phyloP scores from a whole-genome alignment of 1,139 yeast genomes.

The Debaryomyces subglobosus region DNA sequence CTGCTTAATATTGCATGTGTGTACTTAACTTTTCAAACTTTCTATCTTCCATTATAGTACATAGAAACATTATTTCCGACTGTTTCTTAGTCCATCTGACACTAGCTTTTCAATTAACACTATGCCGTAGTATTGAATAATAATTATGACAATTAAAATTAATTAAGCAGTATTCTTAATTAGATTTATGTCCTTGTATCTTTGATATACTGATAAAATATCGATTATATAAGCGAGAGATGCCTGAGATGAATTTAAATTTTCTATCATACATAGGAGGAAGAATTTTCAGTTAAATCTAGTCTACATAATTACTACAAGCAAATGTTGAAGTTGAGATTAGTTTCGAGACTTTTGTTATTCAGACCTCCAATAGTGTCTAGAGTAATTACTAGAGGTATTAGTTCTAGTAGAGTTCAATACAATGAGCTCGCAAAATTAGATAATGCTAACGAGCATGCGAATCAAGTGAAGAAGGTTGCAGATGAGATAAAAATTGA shows the following conservation, averaged over 20 bases:
- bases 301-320: neutral
- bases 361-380: neutral
- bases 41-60: neutral
- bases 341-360: conserved; percentile 1
- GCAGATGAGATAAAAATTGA: neutral
- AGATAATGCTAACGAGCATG: neutral
- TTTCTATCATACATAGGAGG: neutral
- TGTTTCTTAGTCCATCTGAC: neutral
- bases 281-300: neutral
- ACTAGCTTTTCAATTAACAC: neutral
- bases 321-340: conserved; percentile 6
- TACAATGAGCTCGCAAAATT: neutral
- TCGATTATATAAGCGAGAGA: conserved; percentile 7
- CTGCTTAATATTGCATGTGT: neutral
- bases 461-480: neutral
- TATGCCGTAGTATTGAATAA: neutral
- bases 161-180: neutral
- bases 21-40: neutral
- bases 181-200: neutral
- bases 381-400: neutral
- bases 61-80: neutral
- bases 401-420: neutral
- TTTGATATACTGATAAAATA: neutral
- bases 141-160: neutral
- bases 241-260: conserved; percentile 1